Evolutionary conservation across 805 yeast genomes (phyloP).

Genomic region (Zygotorulaspora danielsina): DNA sequence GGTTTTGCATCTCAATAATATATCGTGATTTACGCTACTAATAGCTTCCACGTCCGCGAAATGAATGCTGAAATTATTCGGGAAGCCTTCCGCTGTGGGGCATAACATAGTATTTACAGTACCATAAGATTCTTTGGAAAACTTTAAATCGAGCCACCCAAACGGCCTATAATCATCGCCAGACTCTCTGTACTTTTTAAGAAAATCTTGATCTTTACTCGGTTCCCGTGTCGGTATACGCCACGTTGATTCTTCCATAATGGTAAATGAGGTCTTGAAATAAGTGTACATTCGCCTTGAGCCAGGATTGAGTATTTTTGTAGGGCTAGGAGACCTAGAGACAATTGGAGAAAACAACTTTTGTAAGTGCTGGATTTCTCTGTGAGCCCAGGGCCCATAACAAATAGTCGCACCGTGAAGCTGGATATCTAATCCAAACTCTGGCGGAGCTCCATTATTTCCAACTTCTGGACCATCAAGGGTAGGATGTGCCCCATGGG

Average conservation of each 20-base stretch:
- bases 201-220: slow-evolving; percentile 61
- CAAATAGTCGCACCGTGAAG: slow-evolving; percentile 60
- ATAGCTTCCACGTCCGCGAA: slow-evolving; percentile 59
- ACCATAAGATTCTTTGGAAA: slow-evolving; percentile 50
- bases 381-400: slow-evolving; percentile 96
- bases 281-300: slow-evolving; percentile 51
- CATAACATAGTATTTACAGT: slow-evolving; percentile 46
- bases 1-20: slow-evolving; percentile 57
- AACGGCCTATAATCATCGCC: slow-evolving; percentile 56
- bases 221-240: slow-evolving; percentile 81
- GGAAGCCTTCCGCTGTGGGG: slow-evolving; percentile 54
- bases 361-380: slow-evolving; percentile 67
- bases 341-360: slow-evolving; percentile 62
- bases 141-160: slow-evolving; percentile 85
- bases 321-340: slow-evolving; percentile 51
- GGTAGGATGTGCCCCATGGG: slow-evolving; percentile 36
- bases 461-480: slow-evolving; percentile 52
- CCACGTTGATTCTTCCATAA: slow-evolving; percentile 61
- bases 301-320: slow-evolving; percentile 45
- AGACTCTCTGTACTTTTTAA: slow-evolving; percentile 32
- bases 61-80: slow-evolving; percentile 43
- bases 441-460: slow-evolving; percentile 55
- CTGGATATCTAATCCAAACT: slow-evolving; percentile 55
- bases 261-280: slow-evolving; percentile 50
- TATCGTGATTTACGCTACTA: slow-evolving; percentile 85